Conservation (phyloP, 306 rosid species). For the Pyrus betulifolia region DNA sequence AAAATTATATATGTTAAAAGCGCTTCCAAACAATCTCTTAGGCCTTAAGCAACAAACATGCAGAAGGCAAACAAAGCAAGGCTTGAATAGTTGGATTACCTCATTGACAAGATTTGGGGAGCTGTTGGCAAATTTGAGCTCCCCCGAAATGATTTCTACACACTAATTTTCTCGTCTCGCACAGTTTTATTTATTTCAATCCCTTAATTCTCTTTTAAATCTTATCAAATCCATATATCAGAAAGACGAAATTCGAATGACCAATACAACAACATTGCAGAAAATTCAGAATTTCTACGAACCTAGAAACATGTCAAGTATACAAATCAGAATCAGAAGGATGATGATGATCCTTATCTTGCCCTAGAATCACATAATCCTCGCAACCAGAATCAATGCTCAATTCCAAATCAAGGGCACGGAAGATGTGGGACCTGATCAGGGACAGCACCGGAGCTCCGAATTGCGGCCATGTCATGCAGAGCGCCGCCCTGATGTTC, state of each 20-base stretch:
- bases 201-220: too few relatives aligned
- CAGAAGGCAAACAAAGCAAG: background rate
- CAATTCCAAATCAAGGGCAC: conserved; percentile 39
- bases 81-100: background rate
- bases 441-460: conserved; percentile 40
- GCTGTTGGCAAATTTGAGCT: background rate
- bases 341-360: conserved; percentile 40
- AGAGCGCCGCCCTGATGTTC: conserved; percentile 51
- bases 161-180: too few relatives aligned
- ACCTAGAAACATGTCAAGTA: conserved; percentile 24
- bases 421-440: conserved; percentile 37
- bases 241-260: background rate
- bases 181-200: too few relatives aligned
- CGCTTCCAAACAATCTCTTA: too few relatives aligned
- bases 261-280: background rate
- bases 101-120: background rate
- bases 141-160: too few relatives aligned
- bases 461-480: conserved; percentile 73
- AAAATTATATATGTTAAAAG: too few relatives aligned
- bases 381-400: background rate
- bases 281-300: background rate
- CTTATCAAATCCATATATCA: too few relatives aligned
- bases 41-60: background rate
- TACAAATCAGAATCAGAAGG: conserved; percentile 54
- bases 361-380: conserved; percentile 18